phyloP scores from a whole-genome alignment of 257 asterid species.

The Fraxinus quadrangulata region DNA sequence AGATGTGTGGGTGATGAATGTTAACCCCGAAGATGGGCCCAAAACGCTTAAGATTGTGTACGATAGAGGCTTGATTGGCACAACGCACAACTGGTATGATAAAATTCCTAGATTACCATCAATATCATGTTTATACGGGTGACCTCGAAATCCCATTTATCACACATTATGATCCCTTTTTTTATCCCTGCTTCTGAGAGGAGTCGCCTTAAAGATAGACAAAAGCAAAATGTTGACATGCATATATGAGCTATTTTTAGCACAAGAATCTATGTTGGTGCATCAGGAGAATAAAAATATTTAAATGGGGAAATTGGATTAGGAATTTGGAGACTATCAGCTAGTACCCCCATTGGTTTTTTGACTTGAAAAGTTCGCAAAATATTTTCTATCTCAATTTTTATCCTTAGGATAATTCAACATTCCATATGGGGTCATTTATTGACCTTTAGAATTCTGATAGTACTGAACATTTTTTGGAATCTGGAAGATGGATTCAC shows the following conservation, averaged over 20 bases:
- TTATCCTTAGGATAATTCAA: neutral
- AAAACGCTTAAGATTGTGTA: constrained; percentile 84
- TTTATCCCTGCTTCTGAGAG: neutral
- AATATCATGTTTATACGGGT: neutral
- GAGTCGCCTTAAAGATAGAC: neutral
- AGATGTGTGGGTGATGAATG: constrained; percentile 98
- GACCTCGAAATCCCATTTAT: neutral
- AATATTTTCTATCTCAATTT: neutral
- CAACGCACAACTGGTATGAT: constrained; percentile 77
- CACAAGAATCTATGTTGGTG: neutral
- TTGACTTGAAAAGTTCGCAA: neutral
- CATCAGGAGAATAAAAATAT: neutral
- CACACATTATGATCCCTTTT: neutral
- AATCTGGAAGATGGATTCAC: constrained; percentile 3
- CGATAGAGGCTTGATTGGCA: constrained; percentile 89
- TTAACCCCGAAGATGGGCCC: constrained; percentile 89
- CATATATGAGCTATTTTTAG: neutral
- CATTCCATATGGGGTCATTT: neutral
- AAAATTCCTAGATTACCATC: constrained; percentile 6
- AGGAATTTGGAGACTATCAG: neutral
- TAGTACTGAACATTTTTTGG: neutral
- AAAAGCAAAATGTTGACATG: neutral
- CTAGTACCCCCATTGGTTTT: neutral
- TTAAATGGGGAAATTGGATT: neutral
- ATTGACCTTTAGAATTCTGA: neutral